These are phyloP conservation scores for Cladorrhinum sp. DNA, from an alignment of 2,329 filamentous ascomycete genomes.

Conservation along the genomic window DNA sequence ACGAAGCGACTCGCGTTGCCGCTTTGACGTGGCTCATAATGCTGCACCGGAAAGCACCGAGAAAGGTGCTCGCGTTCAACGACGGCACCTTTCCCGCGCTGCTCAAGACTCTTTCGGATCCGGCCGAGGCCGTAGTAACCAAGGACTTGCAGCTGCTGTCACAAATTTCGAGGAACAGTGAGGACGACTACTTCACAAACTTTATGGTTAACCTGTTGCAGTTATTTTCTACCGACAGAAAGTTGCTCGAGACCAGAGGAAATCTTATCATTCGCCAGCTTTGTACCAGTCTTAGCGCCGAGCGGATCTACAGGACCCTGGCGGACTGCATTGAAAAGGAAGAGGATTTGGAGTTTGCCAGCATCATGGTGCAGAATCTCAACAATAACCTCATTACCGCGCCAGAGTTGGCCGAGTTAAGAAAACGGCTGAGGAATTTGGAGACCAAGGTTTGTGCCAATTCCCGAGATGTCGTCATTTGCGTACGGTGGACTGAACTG, in stretches of 20 bases:
- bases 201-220: conserved; percentile 98
- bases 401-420: conserved; percentile 84
- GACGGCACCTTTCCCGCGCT: conserved; percentile 95
- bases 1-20: conserved; percentile 91
- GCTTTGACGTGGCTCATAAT: conserved; percentile 96
- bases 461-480: neutral
- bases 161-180: conserved; percentile 93
- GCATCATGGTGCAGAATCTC: conserved; percentile 98
- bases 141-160: conserved; percentile 90
- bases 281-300: conserved; percentile 87
- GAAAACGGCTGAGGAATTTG: conserved; percentile 84
- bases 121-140: conserved; percentile 91
- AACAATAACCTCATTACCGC: conserved; percentile 99
- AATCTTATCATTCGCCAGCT: conserved; percentile 96
- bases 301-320: conserved; percentile 91
- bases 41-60: conserved; percentile 91
- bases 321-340: conserved; percentile 97
- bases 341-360: conserved; percentile 96
- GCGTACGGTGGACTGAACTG: neutral
- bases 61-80: conserved; percentile 91
- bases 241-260: conserved; percentile 84
- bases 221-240: conserved; percentile 90
- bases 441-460: conserved; percentile 66
- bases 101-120: conserved; percentile 93
- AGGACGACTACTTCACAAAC: conserved; percentile 94